These are phyloP conservation scores for Heliocybe sulcata DNA, from an alignment of 1,284 basidiomycete species.

Conservation along the genomic window DNA sequence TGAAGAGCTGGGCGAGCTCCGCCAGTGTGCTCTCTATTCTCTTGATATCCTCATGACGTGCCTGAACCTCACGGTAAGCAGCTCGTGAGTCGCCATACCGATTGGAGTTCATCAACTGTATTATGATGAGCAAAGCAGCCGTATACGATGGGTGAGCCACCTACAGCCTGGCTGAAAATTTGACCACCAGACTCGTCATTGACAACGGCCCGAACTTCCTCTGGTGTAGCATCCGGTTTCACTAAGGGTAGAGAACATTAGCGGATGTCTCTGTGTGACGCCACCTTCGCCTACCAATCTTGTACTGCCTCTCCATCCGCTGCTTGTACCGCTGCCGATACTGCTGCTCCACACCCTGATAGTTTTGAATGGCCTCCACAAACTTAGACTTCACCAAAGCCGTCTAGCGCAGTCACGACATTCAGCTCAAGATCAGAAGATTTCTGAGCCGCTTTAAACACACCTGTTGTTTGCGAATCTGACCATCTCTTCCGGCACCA, in stretches of 20 bases:
- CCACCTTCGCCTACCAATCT: conserved; percentile 52
- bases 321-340: conserved; percentile 78
- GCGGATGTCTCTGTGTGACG: neutral
- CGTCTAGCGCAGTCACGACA: conserved; percentile 35
- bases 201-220: conserved; percentile 77
- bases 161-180: conserved; percentile 84
- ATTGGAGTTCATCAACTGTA: conserved; percentile 61
- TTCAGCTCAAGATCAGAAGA: conserved; percentile 16
- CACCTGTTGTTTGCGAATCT: conserved; percentile 82
- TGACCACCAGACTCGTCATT: conserved; percentile 60
- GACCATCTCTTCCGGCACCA: conserved; percentile 69
- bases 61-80: conserved; percentile 87
- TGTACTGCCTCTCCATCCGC: conserved; percentile 85
- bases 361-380: conserved; percentile 61
- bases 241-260: conserved; percentile 33
- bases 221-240: conserved; percentile 84
- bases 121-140: neutral
- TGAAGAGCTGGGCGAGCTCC: conserved; percentile 86
- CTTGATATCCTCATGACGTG: conserved; percentile 83
- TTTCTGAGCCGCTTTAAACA: conserved; percentile 12
- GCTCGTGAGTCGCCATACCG: conserved; percentile 80
- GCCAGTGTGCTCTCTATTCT: conserved; percentile 84
- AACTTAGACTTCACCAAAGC: conserved; percentile 57
- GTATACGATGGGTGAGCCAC: conserved; percentile 15
- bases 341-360: conserved; percentile 83